These are phyloP conservation scores for Lactarius psammicola DNA, from an alignment of 768 basidiomycete genomes.

Conservation along the genomic window DNA sequence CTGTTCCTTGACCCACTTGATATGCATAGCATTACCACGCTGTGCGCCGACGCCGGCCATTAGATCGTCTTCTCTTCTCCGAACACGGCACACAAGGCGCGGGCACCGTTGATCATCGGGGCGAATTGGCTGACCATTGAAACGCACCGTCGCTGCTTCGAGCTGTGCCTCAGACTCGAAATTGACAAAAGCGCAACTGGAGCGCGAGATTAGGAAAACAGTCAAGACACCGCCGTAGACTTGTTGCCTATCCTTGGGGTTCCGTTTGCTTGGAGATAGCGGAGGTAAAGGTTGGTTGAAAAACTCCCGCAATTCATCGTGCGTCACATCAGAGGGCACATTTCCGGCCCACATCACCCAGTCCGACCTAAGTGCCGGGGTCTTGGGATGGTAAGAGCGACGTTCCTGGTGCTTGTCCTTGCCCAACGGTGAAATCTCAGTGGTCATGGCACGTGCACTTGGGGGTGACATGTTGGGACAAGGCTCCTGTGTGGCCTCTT, in stretches of 20 bases:
- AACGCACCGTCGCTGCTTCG: constrained; percentile 61
- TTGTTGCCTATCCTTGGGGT: constrained; percentile 18
- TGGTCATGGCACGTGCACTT: neutral
- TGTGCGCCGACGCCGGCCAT: constrained; percentile 91
- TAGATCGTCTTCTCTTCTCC: constrained; percentile 79
- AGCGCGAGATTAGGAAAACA: constrained; percentile 92
- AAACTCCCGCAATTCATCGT: constrained; percentile 85
- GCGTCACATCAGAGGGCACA: constrained; percentile 76
- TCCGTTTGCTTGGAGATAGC: constrained; percentile 13
- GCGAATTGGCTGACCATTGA: constrained; percentile 71
- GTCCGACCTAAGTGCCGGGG: constrained; percentile 73
- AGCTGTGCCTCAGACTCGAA: constrained; percentile 65
- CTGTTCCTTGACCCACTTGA: constrained; percentile 72
- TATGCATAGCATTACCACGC: constrained; percentile 81
- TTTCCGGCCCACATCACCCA: constrained; percentile 99
- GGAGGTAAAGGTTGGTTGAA: constrained; percentile 49
- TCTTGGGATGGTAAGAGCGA: constrained; percentile 65
- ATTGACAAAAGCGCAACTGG: constrained; percentile 93
- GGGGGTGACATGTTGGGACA: neutral
- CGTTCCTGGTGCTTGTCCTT: constrained; percentile 36
- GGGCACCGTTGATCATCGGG: constrained; percentile 71
- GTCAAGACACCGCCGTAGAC: constrained; percentile 63
- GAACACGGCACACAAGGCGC: constrained; percentile 77
- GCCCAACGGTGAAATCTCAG: constrained; percentile 11
- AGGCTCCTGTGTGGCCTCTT: neutral